These are phyloP conservation scores for Ophiostoma novo-ulmi DNA, from an alignment of 2,329 filamentous ascomycete genomes.

Conservation along the genomic window DNA sequence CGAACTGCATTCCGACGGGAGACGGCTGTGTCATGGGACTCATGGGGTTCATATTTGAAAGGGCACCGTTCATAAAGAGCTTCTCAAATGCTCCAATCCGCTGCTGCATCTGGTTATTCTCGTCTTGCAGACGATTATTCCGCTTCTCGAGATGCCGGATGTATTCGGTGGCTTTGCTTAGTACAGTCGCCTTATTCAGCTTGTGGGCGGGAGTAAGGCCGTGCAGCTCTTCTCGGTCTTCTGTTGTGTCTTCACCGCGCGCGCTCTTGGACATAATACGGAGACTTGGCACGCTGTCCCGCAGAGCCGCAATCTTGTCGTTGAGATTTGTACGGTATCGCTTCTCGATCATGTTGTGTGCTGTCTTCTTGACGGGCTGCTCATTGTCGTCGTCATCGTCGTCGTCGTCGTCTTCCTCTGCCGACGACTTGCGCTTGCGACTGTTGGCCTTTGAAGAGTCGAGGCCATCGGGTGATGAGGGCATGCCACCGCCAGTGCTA, in stretches of 20 bases:
- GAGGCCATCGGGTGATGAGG: constrained; percentile 56
- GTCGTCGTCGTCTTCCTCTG: constrained; percentile 56
- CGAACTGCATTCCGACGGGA: constrained; percentile 50
- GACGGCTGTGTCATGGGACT: constrained; percentile 49
- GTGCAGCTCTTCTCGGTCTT: constrained; percentile 74
- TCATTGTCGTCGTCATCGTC: constrained; percentile 55
- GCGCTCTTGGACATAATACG: constrained; percentile 74
- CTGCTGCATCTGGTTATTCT: constrained; percentile 73
- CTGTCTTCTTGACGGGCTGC: constrained; percentile 73
- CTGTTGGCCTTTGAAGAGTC: constrained; percentile 43
- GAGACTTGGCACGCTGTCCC: constrained; percentile 87
- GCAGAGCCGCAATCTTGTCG: constrained; percentile 88
- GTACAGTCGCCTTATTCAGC: constrained; percentile 92
- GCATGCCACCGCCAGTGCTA: constrained; percentile 43
- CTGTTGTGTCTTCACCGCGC: constrained; percentile 61
- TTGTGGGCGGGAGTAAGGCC: constrained; percentile 85
- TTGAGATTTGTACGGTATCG: constrained; percentile 93
- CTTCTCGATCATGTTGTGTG: constrained; percentile 98
- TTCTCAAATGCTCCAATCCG: constrained; percentile 72
- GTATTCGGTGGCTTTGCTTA: constrained; percentile 94
- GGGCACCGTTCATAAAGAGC: constrained; percentile 72
- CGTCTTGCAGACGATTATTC: constrained; percentile 74
- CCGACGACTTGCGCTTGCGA: constrained; percentile 66
- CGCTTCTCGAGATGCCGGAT: constrained; percentile 90
- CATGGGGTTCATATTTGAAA: constrained; percentile 46